Percentiles rank a stretch among this genome's conserved stretches.
These are phyloP conservation scores for Aphanomyces euteiches DNA, from an alignment of 352 stramenopile genomes.

Conservation along the genomic window DNA sequence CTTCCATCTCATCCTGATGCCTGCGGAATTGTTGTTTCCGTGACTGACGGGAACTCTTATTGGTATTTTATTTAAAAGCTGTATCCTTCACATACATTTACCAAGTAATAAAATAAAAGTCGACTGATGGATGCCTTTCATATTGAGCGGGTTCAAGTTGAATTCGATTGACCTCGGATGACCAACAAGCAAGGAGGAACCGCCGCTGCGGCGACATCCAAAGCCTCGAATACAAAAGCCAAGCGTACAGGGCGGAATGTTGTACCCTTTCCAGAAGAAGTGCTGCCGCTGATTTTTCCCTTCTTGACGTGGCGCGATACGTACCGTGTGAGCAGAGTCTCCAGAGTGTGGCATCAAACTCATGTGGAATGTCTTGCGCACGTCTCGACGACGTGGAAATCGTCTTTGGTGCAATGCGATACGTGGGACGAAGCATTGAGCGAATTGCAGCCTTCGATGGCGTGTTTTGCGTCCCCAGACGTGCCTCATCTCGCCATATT, in stretches of 20 bases:
- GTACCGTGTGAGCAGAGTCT: slow-evolving; percentile 10
- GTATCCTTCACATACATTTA: background rate
- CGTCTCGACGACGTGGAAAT: slow-evolving; percentile 10
- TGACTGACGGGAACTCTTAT: slow-evolving; percentile 4
- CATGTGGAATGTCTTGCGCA: slow-evolving; percentile 13
- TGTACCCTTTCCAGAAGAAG: slow-evolving; percentile 21
- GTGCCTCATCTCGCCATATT: slow-evolving; percentile 18
- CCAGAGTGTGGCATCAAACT: slow-evolving; percentile 12
- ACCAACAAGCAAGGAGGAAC: background rate
- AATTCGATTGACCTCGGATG: background rate
- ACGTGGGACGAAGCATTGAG: slow-evolving; percentile 24
- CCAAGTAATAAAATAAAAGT: slow-evolving; percentile 12
- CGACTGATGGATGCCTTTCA: background rate
- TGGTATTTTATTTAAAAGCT: background rate
- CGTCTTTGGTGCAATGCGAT: slow-evolving; percentile 8
- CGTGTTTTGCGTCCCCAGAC: slow-evolving; percentile 9
- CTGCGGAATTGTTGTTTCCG: too few relatives aligned
- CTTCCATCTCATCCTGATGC: too few relatives aligned
- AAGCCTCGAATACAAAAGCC: background rate
- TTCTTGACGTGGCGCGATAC: slow-evolving; percentile 26
- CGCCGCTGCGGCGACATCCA: background rate
- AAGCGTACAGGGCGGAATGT: background rate
- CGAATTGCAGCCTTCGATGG: background rate
- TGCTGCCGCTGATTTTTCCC: slow-evolving; percentile 19
- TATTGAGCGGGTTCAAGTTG: too few relatives aligned